Base-by-base conservation (phyloP, 495 filamentous ascomycete genomes). In the Tuber magnatum region DNA sequence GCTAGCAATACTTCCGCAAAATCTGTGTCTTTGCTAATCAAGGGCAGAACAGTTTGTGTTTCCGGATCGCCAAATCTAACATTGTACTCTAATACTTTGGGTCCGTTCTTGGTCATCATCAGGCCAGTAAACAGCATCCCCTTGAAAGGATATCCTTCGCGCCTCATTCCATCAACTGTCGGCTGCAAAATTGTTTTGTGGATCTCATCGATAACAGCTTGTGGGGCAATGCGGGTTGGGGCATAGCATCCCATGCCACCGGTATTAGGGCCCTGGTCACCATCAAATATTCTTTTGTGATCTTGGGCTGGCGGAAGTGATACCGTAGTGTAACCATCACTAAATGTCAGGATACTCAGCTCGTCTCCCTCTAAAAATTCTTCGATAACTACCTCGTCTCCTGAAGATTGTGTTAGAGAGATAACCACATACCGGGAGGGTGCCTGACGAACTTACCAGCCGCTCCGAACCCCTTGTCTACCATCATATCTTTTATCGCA, bases 201-300 rank as follows among this genome's bases (percentile, higher is more conserved):
- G 74, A 99, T 89, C 79, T 92, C 88, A 39, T 90, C 91, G 38
- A 97, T 85, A 24, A 94, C 85, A 43, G 89, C 87, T 73, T 90
- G 88, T 0, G 92, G 91, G 12, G 92, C 93, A 80, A 97, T 91
- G 74, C 88, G 90, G 0, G 94, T 96, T 28, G 94, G 93, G 48
- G 94, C 93, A 85, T 99, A 99, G 84, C 93, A 96, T 74, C 95
- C 95, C 95, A 99, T 98, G 22, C 95, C 96, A 70, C 95, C 96
- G 10, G 95, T 99, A 85, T 97, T 99, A 32, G 93, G 92, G 4
- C 95, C 95, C 48, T 89, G 87, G 81, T 99, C 95, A 71, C 92
- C 93, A 81, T 99, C 96, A 72, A 91, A 92, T 71, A 97, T 92
- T 70, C 92, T 89, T 87, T 99, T 99, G 85, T 98, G 95, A 83